Conservation (phyloP, 2,329 filamentous ascomycete species). For the Aphanocladium album region DNA sequence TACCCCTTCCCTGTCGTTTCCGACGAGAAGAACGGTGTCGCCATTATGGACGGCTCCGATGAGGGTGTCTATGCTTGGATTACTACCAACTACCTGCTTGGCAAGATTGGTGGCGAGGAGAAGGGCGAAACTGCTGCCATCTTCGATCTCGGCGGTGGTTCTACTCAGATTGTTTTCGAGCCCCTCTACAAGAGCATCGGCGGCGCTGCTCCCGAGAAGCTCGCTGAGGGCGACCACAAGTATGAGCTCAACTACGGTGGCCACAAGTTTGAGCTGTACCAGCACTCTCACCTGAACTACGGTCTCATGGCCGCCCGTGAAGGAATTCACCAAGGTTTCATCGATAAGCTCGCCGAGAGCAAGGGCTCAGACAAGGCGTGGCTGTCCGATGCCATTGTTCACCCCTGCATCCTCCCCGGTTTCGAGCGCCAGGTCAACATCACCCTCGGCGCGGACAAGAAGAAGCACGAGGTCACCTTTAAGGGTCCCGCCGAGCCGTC, state of each 20-base stretch:
- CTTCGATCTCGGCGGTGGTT: constrained; percentile 93
- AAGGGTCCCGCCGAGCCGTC: constrained; percentile 71
- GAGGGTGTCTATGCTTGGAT: constrained; percentile 99
- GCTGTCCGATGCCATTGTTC: constrained; percentile 65
- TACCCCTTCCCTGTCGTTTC: constrained; percentile 95
- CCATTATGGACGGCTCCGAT: constrained; percentile 96
- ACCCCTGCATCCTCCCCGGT: constrained; percentile 82
- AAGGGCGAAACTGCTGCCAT: constrained; percentile 87
- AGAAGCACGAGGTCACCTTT: constrained; percentile 71
- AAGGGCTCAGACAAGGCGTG: constrained; percentile 59
- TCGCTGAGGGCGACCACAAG: constrained; percentile 91
- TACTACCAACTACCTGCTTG: constrained; percentile 95
- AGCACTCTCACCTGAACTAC: constrained; percentile 96
- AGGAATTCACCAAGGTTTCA: constrained; percentile 70
- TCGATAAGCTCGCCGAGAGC: constrained; percentile 65
- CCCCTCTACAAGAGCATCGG: constrained; percentile 77
- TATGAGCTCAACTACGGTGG: constrained; percentile 89
- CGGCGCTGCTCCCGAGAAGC: constrained; percentile 78
- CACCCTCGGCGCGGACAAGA: constrained; percentile 56
- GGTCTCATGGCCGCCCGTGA: constrained; percentile 93
- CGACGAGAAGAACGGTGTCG: constrained; percentile 76
- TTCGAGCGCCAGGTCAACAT: constrained; percentile 71
- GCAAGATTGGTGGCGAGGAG: constrained; percentile 92
- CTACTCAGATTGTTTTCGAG: constrained; percentile 97
- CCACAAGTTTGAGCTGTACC: constrained; percentile 86